Base-by-base conservation (phyloP, 305 asterid species). In the Ajuga reptans region DNA sequence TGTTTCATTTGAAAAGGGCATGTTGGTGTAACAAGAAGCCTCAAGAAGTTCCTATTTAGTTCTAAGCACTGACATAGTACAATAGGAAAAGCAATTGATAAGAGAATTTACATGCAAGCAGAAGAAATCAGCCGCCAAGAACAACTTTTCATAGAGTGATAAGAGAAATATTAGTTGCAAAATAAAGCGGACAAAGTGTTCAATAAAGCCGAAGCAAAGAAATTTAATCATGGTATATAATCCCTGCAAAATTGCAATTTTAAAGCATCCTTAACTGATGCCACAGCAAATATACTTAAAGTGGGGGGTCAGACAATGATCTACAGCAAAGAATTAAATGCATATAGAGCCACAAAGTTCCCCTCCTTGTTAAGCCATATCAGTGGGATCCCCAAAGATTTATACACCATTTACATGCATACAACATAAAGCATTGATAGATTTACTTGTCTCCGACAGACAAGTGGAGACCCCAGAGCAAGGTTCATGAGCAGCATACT, bases 391-490 rank as follows among this genome's bases (percentile, higher is more conserved):
- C 21, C 9, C 53, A 66, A 69, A 27, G 29, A 60, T 4, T 47
- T 9, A 57, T 17, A 37, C 29, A 39, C 47, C 37, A 54, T 37
- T 21, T 59, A 39, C 51, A 68, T 52, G 47, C 72, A 59, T 41
- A 24, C 55, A 71, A 47, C 36, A 64, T 5, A 14, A 42, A 53
- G 41, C 71, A 52, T 53, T 46, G 46, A 34, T 51, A 16, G 41
- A 58, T 57, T 51, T 50, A 58, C 31, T 51, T 46, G 29, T 53
- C 50, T 67, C 51, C 6, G 14, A 33, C 49, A 52, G 24, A 66
- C 41, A 68, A 68, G 52, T 31, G 54, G 37, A 62, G 64, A 33
- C 71, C 55, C 66, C 60, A 66, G 10, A 55, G 58, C 24, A 49
- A 27, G 63, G 34, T 47, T 55, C 72, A 54, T 15, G 42, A 50